Percentiles rank a stretch among this genome's conserved stretches.
Evolutionary conservation across 768 basidiomycete genomes (phyloP).

Genomic region (Kwoniella europaea): DNA sequence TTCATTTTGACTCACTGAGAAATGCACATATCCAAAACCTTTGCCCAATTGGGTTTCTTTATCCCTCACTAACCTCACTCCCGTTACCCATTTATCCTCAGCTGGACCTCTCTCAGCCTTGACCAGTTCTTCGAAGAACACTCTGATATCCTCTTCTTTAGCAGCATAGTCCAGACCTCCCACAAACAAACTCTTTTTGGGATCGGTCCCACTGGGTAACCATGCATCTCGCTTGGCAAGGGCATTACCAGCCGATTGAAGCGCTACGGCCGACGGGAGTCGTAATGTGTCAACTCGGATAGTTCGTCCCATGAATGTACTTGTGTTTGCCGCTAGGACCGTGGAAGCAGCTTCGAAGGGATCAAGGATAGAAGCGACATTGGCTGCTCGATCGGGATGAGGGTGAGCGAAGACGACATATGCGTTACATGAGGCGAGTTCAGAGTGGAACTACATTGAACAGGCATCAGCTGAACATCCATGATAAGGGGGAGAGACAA

Average conservation of each 20-base stretch:
- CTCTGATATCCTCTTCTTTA: constrained; percentile 84
- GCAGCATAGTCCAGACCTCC: constrained; percentile 91
- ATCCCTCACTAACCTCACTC: constrained; percentile 87
- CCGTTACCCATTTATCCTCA: constrained; percentile 67
- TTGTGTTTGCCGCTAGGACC: constrained; percentile 71
- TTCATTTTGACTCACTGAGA: constrained; percentile 70
- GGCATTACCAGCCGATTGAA: constrained; percentile 52
- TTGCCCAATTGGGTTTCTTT: constrained; percentile 91
- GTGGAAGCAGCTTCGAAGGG: constrained; percentile 68
- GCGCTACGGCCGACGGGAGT: constrained; percentile 50
- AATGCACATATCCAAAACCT: constrained; percentile 92
- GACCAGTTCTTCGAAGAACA: constrained; percentile 81
- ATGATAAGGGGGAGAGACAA: neutral
- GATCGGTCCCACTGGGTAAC: constrained; percentile 63
- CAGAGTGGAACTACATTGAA: constrained; percentile 69
- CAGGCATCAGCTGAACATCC: neutral
- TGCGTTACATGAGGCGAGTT: constrained; percentile 76
- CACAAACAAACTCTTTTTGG: constrained; percentile 83
- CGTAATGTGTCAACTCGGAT: constrained; percentile 77
- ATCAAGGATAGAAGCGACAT: constrained; percentile 58
- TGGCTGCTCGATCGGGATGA: constrained; percentile 55
- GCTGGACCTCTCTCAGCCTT: constrained; percentile 68
- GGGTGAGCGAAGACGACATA: constrained; percentile 88
- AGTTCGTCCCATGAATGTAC: constrained; percentile 74
- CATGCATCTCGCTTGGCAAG: constrained; percentile 55